These are phyloP conservation scores for Neurospora intermedia DNA, from an alignment of 495 filamentous ascomycete genomes.

Conservation along the genomic window DNA sequence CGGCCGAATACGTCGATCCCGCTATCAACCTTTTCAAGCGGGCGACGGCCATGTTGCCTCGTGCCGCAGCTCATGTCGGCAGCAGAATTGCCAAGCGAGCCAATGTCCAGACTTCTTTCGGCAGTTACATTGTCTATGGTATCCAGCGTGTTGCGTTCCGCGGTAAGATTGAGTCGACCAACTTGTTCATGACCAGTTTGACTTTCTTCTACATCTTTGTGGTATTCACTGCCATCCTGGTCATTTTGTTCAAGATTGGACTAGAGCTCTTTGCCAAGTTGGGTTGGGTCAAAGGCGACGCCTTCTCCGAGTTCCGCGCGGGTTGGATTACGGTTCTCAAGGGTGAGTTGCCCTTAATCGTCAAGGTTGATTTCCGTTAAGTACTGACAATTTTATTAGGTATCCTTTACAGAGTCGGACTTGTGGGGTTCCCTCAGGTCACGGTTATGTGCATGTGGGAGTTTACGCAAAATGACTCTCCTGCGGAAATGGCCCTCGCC, in stretches of 20 bases:
- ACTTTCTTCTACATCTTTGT: conserved; percentile 85
- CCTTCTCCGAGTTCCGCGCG: conserved; percentile 88
- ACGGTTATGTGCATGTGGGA: conserved; percentile 90
- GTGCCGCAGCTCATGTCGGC: conserved; percentile 32
- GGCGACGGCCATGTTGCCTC: conserved; percentile 31
- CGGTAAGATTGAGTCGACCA: conserved; percentile 76
- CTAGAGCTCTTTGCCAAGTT: conserved; percentile 61
- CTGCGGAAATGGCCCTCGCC: conserved; percentile 78
- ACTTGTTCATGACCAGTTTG: conserved; percentile 87
- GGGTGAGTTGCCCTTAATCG: conserved; percentile 6
- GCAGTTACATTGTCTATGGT: conserved; percentile 63
- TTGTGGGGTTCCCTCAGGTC: conserved; percentile 94
- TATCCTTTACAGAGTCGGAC: conserved; percentile 80
- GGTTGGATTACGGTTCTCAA: conserved; percentile 51
- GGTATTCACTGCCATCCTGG: conserved; percentile 54
- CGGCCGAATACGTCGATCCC: conserved; percentile 9
- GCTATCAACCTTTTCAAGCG: conserved; percentile 34
- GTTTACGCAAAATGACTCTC: conserved; percentile 73
- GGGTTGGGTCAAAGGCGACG: conserved; percentile 73
- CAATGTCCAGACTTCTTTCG: conserved; percentile 35
- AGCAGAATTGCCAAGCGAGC: conserved; percentile 29
- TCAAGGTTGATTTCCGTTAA: neutral
- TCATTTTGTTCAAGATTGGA: conserved; percentile 67
- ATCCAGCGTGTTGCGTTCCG: conserved; percentile 86
- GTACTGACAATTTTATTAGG: conserved; percentile 45